phyloP scores from a whole-genome alignment of 148 eudicot genomes.

The Polygonum maritimum region DNA sequence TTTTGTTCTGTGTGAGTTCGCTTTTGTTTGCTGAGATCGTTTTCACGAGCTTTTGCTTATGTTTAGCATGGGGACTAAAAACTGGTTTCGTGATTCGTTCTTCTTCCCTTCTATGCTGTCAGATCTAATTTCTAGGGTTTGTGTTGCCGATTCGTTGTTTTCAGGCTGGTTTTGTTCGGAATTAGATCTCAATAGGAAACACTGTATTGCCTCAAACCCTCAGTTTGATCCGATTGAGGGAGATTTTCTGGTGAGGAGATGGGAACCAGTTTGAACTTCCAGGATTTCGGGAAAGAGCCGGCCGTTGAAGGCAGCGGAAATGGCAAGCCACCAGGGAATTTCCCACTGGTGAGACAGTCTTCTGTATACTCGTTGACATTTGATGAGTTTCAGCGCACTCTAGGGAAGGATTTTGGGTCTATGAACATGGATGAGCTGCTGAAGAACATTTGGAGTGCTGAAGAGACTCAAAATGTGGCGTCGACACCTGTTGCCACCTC shows the following conservation, averaged over 20 bases:
- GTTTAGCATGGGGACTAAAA: not conserved
- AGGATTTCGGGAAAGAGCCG: slow-evolving; percentile 48
- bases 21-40: not conserved
- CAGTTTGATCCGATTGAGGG: not conserved
- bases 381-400: slow-evolving; percentile 75
- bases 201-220: not conserved
- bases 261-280: slow-evolving; percentile 55
- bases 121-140: not conserved
- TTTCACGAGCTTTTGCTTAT: not conserved
- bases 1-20: not conserved
- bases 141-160: not conserved
- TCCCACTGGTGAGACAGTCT: slow-evolving; percentile 46
- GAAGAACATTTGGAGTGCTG: slow-evolving; percentile 89
- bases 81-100: not conserved
- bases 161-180: not conserved
- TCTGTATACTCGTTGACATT: slow-evolving; percentile 80
- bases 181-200: not conserved
- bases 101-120: not conserved
- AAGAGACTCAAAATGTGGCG: slow-evolving; percentile 54
- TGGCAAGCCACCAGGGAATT: slow-evolving; percentile 25
- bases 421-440: slow-evolving; percentile 97
- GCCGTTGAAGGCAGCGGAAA: not conserved
- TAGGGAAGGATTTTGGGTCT: slow-evolving; percentile 85
- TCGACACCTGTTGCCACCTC: slow-evolving; percentile 15
- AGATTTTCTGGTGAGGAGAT: not conserved